Percentiles rank a stretch among this genome's conserved stretches.
Evolutionary conservation across 2,329 filamentous ascomycete species (phyloP).

Genomic region (Colletotrichum cereale): DNA sequence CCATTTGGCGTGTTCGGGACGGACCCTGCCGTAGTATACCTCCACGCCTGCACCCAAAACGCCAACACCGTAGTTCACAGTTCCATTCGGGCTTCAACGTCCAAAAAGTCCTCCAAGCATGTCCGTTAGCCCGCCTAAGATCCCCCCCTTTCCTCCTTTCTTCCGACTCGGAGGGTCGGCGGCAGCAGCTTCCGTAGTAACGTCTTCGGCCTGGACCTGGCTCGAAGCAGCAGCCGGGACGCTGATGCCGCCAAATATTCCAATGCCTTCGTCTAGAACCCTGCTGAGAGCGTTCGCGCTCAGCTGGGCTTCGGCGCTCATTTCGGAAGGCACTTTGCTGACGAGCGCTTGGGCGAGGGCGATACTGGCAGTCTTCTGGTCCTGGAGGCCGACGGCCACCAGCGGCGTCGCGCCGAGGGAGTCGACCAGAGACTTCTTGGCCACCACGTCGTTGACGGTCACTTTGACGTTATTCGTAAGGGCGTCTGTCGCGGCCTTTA

Average conservation of each 20-base stretch:
- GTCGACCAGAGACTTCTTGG: constrained; percentile 32
- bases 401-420: constrained; percentile 32
- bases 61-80: background rate
- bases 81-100: background rate
- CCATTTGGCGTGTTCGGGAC: constrained; percentile 1
- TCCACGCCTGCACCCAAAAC: constrained; percentile 9
- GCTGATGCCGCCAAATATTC: constrained; percentile 9
- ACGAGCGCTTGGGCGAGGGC: constrained; percentile 33
- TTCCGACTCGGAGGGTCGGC: background rate
- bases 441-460: constrained; percentile 34
- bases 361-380: constrained; percentile 30
- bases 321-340: constrained; percentile 26
- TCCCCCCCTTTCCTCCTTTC: background rate
- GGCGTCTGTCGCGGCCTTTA: constrained; percentile 35
- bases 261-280: constrained; percentile 28
- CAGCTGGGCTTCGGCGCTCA: constrained; percentile 27
- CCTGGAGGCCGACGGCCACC: constrained; percentile 36
- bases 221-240: background rate
- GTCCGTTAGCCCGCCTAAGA: constrained; percentile 10
- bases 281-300: constrained; percentile 28
- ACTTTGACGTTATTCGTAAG: constrained; percentile 38
- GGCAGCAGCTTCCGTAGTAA: background rate
- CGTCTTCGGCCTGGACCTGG: background rate
- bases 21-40: constrained; percentile 35
- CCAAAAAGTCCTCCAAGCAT: background rate